Evolutionary conservation across 2,329 filamentous ascomycete genomes (phyloP).

Genomic region (Colletotrichum australisinense): DNA sequence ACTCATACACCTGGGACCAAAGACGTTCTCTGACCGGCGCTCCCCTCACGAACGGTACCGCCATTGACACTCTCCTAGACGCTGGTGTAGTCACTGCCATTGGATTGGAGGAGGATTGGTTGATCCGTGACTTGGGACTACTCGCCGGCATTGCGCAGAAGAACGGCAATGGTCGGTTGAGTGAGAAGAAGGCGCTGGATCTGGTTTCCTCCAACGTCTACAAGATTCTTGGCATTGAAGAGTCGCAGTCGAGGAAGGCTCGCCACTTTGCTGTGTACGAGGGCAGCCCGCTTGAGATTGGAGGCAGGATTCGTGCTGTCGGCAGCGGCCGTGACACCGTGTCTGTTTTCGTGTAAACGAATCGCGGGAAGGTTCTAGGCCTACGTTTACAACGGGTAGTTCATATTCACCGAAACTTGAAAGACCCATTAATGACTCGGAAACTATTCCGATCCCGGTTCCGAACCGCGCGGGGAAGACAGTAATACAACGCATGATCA

Average conservation of each 20-base stretch:
- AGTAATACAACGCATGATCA: neutral
- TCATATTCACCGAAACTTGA: neutral
- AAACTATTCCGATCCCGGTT: neutral
- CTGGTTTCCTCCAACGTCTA: slow-evolving; percentile 69
- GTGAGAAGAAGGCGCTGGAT: slow-evolving; percentile 65
- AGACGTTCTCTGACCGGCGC: slow-evolving; percentile 72
- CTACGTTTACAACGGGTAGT: neutral
- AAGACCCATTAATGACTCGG: neutral
- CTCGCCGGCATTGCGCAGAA: slow-evolving; percentile 69
- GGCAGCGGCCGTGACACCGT: slow-evolving; percentile 53
- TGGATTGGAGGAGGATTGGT: slow-evolving; percentile 71
- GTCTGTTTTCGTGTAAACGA: slow-evolving; percentile 48
- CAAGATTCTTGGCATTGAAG: slow-evolving; percentile 64
- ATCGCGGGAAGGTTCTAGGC: no score
- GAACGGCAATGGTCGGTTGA: slow-evolving; percentile 67
- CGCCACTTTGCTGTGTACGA: slow-evolving; percentile 72
- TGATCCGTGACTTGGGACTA: slow-evolving; percentile 69
- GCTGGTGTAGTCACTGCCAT: slow-evolving; percentile 70
- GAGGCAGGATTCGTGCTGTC: slow-evolving; percentile 65
- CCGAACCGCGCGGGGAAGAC: neutral
- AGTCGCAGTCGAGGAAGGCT: slow-evolving; percentile 40
- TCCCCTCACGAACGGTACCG: slow-evolving; percentile 74
- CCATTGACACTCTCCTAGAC: slow-evolving; percentile 65
- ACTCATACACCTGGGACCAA: slow-evolving; percentile 68
- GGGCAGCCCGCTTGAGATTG: slow-evolving; percentile 71